phyloP scores from a whole-genome alignment of 139 green algal species.

The Volvox africanus region DNA sequence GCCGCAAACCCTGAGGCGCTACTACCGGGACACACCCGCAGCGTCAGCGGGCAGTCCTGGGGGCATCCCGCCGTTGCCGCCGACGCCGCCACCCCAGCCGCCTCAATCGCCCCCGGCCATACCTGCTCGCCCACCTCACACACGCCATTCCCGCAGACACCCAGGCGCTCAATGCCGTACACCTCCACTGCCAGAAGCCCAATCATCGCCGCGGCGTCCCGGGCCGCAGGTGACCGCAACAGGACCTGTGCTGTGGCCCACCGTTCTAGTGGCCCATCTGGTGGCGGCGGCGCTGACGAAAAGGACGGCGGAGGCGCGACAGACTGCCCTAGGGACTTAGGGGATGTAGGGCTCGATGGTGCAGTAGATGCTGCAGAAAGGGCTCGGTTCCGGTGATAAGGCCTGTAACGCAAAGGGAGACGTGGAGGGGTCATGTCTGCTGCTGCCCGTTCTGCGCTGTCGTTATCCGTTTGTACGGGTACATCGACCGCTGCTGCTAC shows the following conservation, averaged over 20 bases:
- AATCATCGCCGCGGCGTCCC: neutral
- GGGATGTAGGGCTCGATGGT: no score
- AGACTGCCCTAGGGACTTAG: no score
- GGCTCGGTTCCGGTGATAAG: no score
- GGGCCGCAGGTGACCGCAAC: neutral
- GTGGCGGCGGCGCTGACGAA: neutral
- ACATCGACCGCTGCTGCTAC: no score
- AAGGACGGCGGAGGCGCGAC: neutral
- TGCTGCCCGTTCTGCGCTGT: no score
- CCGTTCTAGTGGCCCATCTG: neutral
- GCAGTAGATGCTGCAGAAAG: no score
- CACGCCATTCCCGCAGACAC: conserved; percentile 70
- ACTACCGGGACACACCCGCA: conserved; percentile 40
- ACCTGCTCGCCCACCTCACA: conserved; percentile 69
- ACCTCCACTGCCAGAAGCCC: neutral
- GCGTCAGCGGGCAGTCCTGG: conserved; percentile 47
- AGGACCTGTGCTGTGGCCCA: neutral
- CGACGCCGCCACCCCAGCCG: neutral
- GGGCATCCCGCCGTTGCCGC: neutral
- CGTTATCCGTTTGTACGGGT: no score
- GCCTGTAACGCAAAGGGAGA: no score
- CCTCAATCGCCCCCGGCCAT: neutral
- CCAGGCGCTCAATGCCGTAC: conserved; percentile 43
- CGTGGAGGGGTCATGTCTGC: no score
- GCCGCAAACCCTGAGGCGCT: neutral